Percentiles rank a stretch among this genome's conserved stretches.
phyloP scores from a whole-genome alignment of 331 rosid species.

The Arachis monticola region DNA sequence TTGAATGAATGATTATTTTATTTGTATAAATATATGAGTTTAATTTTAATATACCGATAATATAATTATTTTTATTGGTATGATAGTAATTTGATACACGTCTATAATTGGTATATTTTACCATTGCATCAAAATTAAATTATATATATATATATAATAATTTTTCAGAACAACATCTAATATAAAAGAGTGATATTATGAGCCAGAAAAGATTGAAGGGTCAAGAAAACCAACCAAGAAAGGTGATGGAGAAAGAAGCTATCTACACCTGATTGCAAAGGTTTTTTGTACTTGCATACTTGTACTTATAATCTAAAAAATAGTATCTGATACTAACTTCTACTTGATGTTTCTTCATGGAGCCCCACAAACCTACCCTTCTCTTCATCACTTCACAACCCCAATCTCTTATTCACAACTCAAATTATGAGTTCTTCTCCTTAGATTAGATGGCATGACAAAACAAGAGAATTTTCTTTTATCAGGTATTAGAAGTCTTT shows the following conservation, averaged over 20 bases:
- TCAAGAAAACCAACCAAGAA: background rate
- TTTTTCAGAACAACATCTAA: too few species aligned
- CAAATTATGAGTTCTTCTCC: slow-evolving; percentile 13
- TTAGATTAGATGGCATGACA: slow-evolving; percentile 30
- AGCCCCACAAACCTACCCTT: slow-evolving; percentile 35
- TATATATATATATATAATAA: too few species aligned
- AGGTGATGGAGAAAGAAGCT: slow-evolving; percentile 29
- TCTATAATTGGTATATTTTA: too few species aligned
- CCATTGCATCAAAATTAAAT: too few species aligned
- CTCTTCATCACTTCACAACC: slow-evolving; percentile 30
- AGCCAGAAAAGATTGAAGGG: too few species aligned
- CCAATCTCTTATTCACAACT: slow-evolving; percentile 1
- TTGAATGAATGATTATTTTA: too few species aligned
- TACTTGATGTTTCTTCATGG: slow-evolving; percentile 26
- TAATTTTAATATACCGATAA: too few species aligned
- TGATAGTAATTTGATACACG: too few species aligned
- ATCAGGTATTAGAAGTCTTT: slow-evolving; percentile 30
- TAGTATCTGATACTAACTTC: slow-evolving; percentile 39
- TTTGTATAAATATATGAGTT: too few species aligned
- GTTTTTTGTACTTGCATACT: background rate
- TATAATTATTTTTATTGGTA: too few species aligned
- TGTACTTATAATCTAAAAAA: slow-evolving; percentile 36
- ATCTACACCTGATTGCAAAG: slow-evolving; percentile 13
- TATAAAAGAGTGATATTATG: too few species aligned
- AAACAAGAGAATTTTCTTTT: background rate